phyloP scores from a whole-genome alignment of 768 basidiomycete genomes.

The Rhodocollybia butyracea region DNA sequence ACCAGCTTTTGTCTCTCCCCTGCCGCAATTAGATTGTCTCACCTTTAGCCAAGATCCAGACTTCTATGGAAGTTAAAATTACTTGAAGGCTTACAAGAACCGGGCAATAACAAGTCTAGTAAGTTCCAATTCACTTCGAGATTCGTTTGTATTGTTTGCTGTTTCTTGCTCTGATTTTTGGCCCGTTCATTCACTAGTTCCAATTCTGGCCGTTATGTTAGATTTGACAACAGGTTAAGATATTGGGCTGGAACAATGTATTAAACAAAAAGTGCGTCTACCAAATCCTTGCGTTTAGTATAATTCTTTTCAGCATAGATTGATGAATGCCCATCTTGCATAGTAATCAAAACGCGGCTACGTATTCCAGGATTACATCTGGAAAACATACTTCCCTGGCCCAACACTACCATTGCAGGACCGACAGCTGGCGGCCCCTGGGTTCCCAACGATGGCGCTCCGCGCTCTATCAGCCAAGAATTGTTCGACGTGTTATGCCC shows the following conservation, averaged over 20 bases:
- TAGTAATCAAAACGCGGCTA: slow-evolving; percentile 47
- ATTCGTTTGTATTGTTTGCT: too few relatives aligned
- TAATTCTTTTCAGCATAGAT: slow-evolving; percentile 22
- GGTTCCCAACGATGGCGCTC: slow-evolving; percentile 33
- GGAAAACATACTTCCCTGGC: slow-evolving; percentile 44
- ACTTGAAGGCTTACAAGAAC: too few relatives aligned
- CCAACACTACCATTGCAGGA: slow-evolving; percentile 37
- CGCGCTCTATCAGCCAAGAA: slow-evolving; percentile 40
- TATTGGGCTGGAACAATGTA: slow-evolving; percentile 50
- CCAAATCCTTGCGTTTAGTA: background rate
- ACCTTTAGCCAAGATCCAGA: too few relatives aligned
- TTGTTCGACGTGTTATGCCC: slow-evolving; percentile 51
- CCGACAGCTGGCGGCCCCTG: slow-evolving; percentile 43
- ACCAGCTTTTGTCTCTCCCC: too few relatives aligned
- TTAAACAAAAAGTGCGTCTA: slow-evolving; percentile 45
- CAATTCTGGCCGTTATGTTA: slow-evolving; percentile 46
- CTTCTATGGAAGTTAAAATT: too few relatives aligned
- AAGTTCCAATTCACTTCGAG: too few relatives aligned
- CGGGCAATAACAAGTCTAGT: too few relatives aligned
- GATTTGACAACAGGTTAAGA: slow-evolving; percentile 40
- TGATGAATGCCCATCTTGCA: slow-evolving; percentile 50
- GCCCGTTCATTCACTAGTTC: too few relatives aligned
- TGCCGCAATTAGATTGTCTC: too few relatives aligned
- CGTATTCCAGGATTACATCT: slow-evolving; percentile 44
- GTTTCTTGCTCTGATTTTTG: too few relatives aligned